A percentile compares a stretch with the other conserved stretches of the same genome.
These are phyloP conservation scores for Suillus tomentosus DNA, from an alignment of 768 basidiomycete species.

Conservation along the genomic window DNA sequence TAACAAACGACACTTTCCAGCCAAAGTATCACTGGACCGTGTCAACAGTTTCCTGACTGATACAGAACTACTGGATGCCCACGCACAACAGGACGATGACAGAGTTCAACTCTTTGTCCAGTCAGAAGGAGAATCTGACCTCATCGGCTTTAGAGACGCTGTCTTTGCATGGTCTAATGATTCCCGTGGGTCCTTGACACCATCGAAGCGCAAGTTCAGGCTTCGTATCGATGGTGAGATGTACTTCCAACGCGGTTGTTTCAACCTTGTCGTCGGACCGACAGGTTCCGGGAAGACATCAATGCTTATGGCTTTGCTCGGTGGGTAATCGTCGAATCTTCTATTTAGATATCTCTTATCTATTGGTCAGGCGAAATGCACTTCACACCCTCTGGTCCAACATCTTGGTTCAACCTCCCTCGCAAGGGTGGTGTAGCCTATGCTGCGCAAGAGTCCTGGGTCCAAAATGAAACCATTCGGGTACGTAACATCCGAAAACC, in stretches of 20 bases:
- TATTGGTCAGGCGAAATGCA: constrained; percentile 55
- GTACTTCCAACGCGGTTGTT: constrained; percentile 50
- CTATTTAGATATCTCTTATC: constrained; percentile 7
- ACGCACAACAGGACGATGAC: constrained; percentile 8
- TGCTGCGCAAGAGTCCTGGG: constrained; percentile 85
- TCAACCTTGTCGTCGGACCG: constrained; percentile 63
- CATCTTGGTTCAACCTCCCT: constrained; percentile 72
- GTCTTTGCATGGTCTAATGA: constrained; percentile 52
- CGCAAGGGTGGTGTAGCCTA: constrained; percentile 71
- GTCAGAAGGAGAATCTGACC: constrained; percentile 25
- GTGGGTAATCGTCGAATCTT: constrained; percentile 19
- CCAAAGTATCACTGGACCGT: constrained; percentile 67
- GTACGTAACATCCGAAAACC: constrained; percentile 29
- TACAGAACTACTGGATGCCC: constrained; percentile 18
- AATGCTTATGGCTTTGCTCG: constrained; percentile 62
- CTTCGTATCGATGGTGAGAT: constrained; percentile 56
- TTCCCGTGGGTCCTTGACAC: constrained; percentile 15
- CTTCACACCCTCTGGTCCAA: constrained; percentile 49
- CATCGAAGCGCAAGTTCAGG: constrained; percentile 43
- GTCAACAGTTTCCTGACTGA: constrained; percentile 46
- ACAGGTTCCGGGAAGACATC: constrained; percentile 67
- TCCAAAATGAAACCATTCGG: constrained; percentile 76
- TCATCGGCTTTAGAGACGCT: constrained; percentile 55
- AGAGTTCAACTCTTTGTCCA: constrained; percentile 10
- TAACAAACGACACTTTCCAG: constrained; percentile 28